Base-by-base conservation (phyloP, 2,329 filamentous ascomycete genomes). In the Tolypocladium ophioglossoides region DNA sequence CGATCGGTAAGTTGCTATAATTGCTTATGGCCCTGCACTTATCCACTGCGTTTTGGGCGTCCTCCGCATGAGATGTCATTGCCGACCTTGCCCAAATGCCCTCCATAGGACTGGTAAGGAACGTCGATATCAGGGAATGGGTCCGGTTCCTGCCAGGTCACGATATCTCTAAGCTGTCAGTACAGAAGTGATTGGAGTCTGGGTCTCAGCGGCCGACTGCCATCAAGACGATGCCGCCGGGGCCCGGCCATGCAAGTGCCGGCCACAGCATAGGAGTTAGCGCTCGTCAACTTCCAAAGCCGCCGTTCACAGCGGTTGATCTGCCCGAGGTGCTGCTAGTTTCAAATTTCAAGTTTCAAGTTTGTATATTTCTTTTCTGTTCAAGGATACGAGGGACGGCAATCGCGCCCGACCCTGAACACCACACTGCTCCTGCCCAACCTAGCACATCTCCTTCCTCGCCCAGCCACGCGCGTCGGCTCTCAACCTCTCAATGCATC, bases 1-100 rank as follows among this genome's bases (percentile, higher is more conserved):
- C 20, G 78, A 81, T 64, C 72, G 78, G 78, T 80, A 60, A 67
- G 77, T 70, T 40, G 52, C 18, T 50, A 50, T 52, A 38, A 47
- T 24, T 50, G 27, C 27, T 14, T 2, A 18, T 32, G 6, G 4
- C 5, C 7, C 3, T 30, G 18, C 18, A 32, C 11, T 34, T 20
- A 0, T n/a, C 18, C 27, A 18, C 27, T 32, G 27, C 27, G 11
- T 34, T 20, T 48, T 16, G 44, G 18, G 24, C 44, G 24, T 34
- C 14, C 6, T 30, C 24, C 14, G 16, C 30, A 37, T 24, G 2
- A 6, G 27, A 52, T 53, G 53, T 24, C 24, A 51, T 14, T 41
- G 18, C 22, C 22, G 14, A 10, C 14, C 20, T 37, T n/a, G 8
- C 30, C 18, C 44, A 48, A 14, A 20, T 34, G 10, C 44, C 44